Base-by-base conservation (phyloP, 305 asterid genomes). In the Fraxinus xanthoxyloides region DNA sequence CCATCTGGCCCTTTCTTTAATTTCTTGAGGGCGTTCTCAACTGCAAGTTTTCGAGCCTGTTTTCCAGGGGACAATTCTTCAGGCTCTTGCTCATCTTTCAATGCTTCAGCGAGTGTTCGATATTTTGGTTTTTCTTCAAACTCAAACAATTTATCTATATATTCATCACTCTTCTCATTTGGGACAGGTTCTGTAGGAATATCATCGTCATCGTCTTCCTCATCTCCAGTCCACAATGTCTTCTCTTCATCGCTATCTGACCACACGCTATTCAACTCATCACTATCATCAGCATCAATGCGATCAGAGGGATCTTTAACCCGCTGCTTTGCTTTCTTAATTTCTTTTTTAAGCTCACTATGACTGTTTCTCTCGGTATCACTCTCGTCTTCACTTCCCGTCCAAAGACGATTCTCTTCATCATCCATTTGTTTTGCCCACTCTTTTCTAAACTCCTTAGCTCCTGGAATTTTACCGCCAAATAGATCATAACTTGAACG, bases 1-100 rank as follows among this genome's bases (percentile, higher is more conserved):
- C 99, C 98, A 74, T 95, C 99, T 0, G 98, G 97, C 12, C 98
- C 99, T 85, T 94, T 95, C 84, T 89, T 93, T 80, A 94, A 85
- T 79, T 95, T 94, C 91, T 92, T 92, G 83, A 95, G 89, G 69
- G 99, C 99, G 83, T 93, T 93, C 86, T 95, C 87, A 82, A 94
- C 94, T 15, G 98, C 98, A 17, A 91, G 84, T 78, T 91, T 95
- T 81, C 98, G 87, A 23, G 98, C 99, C 86, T 90, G 94, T 85
- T 90, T 92, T 48, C 98, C 98, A 0, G 99, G 98, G 2, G 97
- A 87, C 38, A 92, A 35, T 88, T 95, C 98, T 80, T 93, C 98
- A 0, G 95, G 92, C 85, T 93, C 97, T 32, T 91, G 90, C 87
- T 95, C 99, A 9, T 90, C 92, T 82, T 91, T 95, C 85, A 94